Evolutionary conservation across 805 yeast species (phyloP).

Genomic region (Tetrapisispora namnaoensis): DNA sequence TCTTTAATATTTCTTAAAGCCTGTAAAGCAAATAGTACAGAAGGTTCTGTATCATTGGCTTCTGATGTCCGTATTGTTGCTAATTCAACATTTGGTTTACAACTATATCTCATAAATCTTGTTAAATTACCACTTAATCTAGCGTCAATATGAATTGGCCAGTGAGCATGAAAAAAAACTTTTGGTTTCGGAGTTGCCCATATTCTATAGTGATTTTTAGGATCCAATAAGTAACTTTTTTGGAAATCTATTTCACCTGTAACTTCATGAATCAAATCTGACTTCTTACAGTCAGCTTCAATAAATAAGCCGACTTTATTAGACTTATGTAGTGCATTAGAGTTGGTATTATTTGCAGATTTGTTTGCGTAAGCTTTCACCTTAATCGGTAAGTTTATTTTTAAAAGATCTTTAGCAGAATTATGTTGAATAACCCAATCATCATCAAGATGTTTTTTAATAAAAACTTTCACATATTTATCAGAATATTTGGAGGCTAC

Average conservation of each 20-base stretch:
- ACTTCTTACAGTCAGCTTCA: slow-evolving; percentile 33
- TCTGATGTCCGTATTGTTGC: slow-evolving; percentile 34
- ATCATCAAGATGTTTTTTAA: slow-evolving; percentile 42
- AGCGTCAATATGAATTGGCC: slow-evolving; percentile 68
- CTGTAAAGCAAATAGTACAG: slow-evolving; percentile 46
- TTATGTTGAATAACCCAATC: slow-evolving; percentile 25
- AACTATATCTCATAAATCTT: slow-evolving; percentile 64
- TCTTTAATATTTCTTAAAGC: slow-evolving; percentile 47
- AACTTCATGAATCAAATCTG: slow-evolving; percentile 48
- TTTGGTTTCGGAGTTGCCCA: slow-evolving; percentile 63
- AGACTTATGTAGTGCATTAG: neutral
- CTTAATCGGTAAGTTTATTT: slow-evolving; percentile 16
- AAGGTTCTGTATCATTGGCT: slow-evolving; percentile 20
- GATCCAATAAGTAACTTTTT: slow-evolving; percentile 51
- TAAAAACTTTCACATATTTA: slow-evolving; percentile 35
- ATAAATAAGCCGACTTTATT: slow-evolving; percentile 42
- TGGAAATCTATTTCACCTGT: slow-evolving; percentile 67
- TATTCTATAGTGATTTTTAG: slow-evolving; percentile 63
- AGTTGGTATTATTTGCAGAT: neutral
- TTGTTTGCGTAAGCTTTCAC: slow-evolving; percentile 31
- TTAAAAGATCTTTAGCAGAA: slow-evolving; percentile 6
- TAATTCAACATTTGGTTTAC: slow-evolving; percentile 67
- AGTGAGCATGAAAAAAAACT: slow-evolving; percentile 45
- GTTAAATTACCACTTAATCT: slow-evolving; percentile 74
- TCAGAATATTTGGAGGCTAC: slow-evolving; percentile 24